Evolutionary conservation across 176 grass and related monocot species (phyloP).

Genomic region (Leersia perrieri): DNA sequence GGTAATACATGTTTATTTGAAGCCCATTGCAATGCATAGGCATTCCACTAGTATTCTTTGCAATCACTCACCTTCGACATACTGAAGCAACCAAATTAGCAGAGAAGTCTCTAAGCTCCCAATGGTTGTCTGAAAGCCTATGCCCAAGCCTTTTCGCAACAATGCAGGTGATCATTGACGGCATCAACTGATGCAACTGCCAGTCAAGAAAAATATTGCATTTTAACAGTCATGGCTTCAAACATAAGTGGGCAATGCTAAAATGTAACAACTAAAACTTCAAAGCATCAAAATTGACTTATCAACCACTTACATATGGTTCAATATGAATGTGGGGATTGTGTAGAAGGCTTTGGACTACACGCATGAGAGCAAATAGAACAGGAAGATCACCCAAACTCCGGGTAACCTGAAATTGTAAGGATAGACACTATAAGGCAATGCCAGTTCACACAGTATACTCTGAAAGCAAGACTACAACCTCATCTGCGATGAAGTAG

Average conservation of each 20-base stretch:
- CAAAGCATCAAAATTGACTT: conserved; percentile 2
- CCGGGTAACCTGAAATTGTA: conserved; percentile 70
- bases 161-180: conserved; percentile 81
- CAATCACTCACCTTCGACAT: conserved; percentile 69
- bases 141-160: conserved; percentile 82
- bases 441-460: neutral
- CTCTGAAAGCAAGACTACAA: conserved; percentile 30
- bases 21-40: neutral
- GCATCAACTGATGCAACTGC: conserved; percentile 96
- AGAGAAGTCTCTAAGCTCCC: conserved; percentile 89
- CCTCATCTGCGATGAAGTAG: conserved; percentile 89
- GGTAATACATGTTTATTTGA: neutral
- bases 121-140: conserved; percentile 81
- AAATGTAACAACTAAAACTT: neutral
- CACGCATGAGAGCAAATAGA: conserved; percentile 86
- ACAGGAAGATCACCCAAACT: conserved; percentile 82
- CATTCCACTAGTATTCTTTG: neutral
- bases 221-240: conserved; percentile 14
- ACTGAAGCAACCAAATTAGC: conserved; percentile 84
- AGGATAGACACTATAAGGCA: conserved; percentile 24
- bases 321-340: conserved; percentile 97
- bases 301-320: conserved; percentile 79
- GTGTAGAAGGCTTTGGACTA: conserved; percentile 79
- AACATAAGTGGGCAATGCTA: neutral
- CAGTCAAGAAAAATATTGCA: conserved; percentile 23